Evolutionary conservation across 1,139 yeast genomes (phyloP), one percentile per base, ranked within the genome.

Genomic region (Yamadazyma pseudoaaseri): DNA sequence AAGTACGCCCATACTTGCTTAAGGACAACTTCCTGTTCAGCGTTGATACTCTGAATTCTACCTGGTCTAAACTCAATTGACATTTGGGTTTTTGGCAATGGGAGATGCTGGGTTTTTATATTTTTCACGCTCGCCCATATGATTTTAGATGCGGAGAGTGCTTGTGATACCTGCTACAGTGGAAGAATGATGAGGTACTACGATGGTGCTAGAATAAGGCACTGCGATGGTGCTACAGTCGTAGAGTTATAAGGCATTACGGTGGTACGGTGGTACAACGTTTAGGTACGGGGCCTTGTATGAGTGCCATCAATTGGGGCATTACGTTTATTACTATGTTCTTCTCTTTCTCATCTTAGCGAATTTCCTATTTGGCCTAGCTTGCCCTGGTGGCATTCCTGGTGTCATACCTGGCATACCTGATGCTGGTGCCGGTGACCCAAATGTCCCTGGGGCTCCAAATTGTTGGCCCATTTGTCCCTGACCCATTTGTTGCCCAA

Each of bases 1-100:
- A 60, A 26, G 35, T 57, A 51, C n/a, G 70, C 73, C 70, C 70
- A 67, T 10, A 49, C 44, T 42, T 70, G 76, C 44, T 70, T 70
- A 38, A 65, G 50, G 10, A 56, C 49, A 29, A 65, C 39, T 41
- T 70, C 76, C 42, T 70, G 72, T 7, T 65, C 71, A 16, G 61
- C 62, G 31, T 52, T 56, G 31, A 70, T 55, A 18, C 68, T 52
- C 38, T 67, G 73, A 37, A 69, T 60, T 46, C 75, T 59, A 7
- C 70, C 73, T 3, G 68, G 68, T 35, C 70, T 58, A 40, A 42
- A 57, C 14, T 39, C 34, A 29, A 41, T 36, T 20, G 27, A 15
- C 27, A 22, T 22, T 12, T n/a, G n/a, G n/a, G n/a, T n/a, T n/a
- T n/a, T n/a, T n/a, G n/a, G n/a, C n/a, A n/a, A n/a, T n/a, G n/a